phyloP scores from a whole-genome alignment of 768 basidiomycete species.

The Auriscalpium vulgare region DNA sequence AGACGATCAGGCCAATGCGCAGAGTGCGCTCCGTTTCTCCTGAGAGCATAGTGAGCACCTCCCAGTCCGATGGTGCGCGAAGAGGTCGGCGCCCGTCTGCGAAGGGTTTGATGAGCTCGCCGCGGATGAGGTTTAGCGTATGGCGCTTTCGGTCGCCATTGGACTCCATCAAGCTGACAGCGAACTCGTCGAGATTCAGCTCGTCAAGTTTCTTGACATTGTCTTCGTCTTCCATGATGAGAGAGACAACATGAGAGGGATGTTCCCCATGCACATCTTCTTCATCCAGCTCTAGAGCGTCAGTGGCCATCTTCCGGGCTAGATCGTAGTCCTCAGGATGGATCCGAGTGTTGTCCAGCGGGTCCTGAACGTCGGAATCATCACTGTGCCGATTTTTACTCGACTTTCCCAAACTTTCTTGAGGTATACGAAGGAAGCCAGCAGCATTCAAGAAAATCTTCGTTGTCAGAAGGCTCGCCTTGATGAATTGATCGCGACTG shows the following conservation, averaged over 20 bases:
- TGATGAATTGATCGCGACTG: slow-evolving; percentile 86
- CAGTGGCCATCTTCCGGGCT: slow-evolving; percentile 96
- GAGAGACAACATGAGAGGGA: slow-evolving; percentile 80
- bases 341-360: slow-evolving; percentile 90
- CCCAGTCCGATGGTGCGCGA: slow-evolving; percentile 57
- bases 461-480: slow-evolving; percentile 68
- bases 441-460: slow-evolving; percentile 90
- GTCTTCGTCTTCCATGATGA: slow-evolving; percentile 79
- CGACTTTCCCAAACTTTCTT: slow-evolving; percentile 55
- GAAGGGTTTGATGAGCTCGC: slow-evolving; percentile 77
- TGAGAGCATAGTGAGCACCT: slow-evolving; percentile 90
- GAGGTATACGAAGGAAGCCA: slow-evolving; percentile 82
- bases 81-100: slow-evolving; percentile 66
- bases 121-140: slow-evolving; percentile 80
- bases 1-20: slow-evolving; percentile 72
- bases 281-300: slow-evolving; percentile 94
- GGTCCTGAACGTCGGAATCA: slow-evolving; percentile 71
- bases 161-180: slow-evolving; percentile 80
- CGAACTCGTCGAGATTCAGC: slow-evolving; percentile 93
- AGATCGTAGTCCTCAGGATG: slow-evolving; percentile 98
- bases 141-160: slow-evolving; percentile 83
- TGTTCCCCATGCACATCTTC: slow-evolving; percentile 92
- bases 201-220: slow-evolving; percentile 77
- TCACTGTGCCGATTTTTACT: slow-evolving; percentile 52
- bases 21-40: slow-evolving; percentile 83